phyloP scores from a whole-genome alignment of 1,139 yeast genomes.

The Debaryomyces sp. region DNA sequence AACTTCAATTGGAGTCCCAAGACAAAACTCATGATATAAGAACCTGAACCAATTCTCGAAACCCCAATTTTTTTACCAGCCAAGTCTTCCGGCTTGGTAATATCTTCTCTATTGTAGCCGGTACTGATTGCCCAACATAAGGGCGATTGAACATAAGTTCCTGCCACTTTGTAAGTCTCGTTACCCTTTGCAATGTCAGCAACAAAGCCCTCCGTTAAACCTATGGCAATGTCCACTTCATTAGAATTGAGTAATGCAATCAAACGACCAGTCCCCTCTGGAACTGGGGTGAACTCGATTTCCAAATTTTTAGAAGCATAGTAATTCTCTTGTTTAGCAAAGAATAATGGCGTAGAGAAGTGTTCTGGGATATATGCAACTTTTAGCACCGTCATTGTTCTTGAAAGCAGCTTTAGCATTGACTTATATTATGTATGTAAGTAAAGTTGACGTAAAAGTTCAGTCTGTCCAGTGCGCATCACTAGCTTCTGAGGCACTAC shows the following conservation, averaged over 20 bases:
- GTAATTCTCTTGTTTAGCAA: slow-evolving; percentile 65
- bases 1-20: slow-evolving; percentile 64
- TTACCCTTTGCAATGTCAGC: slow-evolving; percentile 79
- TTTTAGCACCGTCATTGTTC: slow-evolving; percentile 22
- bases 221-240: slow-evolving; percentile 78
- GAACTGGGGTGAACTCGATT: slow-evolving; percentile 70
- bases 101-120: slow-evolving; percentile 60
- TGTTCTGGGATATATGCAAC: slow-evolving; percentile 93
- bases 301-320: slow-evolving; percentile 49
- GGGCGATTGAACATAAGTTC: slow-evolving; percentile 84
- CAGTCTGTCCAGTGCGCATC: neutral
- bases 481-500: neutral
- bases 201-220: slow-evolving; percentile 88
- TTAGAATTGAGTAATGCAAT: slow-evolving; percentile 68
- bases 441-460: neutral
- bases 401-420: neutral
- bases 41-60: slow-evolving; percentile 89
- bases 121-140: slow-evolving; percentile 90
- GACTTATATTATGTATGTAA: neutral
- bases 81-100: slow-evolving; percentile 54
- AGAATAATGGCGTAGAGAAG: slow-evolving; percentile 81
- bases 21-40: slow-evolving; percentile 89
- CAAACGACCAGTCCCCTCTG: slow-evolving; percentile 88
- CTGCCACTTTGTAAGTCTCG: slow-evolving; percentile 62
- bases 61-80: slow-evolving; percentile 71